A percentile compares a stretch with the other conserved stretches of the same genome.
Evolutionary conservation across 2,329 filamentous ascomycete species (phyloP).

Genomic region (Neonectria faginata): DNA sequence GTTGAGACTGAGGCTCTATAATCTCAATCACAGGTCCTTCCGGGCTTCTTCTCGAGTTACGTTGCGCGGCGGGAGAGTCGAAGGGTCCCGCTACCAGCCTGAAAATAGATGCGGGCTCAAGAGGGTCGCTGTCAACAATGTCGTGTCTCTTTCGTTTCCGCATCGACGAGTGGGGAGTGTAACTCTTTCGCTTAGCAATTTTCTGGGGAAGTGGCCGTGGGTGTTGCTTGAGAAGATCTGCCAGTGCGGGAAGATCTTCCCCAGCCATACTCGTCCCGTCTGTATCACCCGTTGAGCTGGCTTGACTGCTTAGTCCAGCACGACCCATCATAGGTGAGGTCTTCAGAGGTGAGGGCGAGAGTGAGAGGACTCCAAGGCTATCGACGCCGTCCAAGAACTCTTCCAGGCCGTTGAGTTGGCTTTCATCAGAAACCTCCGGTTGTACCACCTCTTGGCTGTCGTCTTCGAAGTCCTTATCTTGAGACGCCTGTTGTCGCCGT

Average conservation of each 20-base stretch:
- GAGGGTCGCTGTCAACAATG: constrained; percentile 49
- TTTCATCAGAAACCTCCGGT: constrained; percentile 51
- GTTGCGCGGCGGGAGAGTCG: constrained; percentile 41
- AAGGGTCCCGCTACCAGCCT: constrained; percentile 24
- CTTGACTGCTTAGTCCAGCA: constrained; percentile 49
- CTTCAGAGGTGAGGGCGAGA: constrained; percentile 49
- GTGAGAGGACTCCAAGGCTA: constrained; percentile 42
- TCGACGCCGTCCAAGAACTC: constrained; percentile 36
- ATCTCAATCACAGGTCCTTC: constrained; percentile 9
- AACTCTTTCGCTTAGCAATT: constrained; percentile 40
- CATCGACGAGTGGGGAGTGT: constrained; percentile 42
- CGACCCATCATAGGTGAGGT: constrained; percentile 44
- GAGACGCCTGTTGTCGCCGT: constrained; percentile 57
- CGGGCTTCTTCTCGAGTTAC: constrained; percentile 34
- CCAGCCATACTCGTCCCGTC: constrained; percentile 53
- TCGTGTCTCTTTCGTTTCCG: constrained; percentile 49
- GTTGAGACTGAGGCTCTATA: constrained; percentile 4
- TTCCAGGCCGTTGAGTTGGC: constrained; percentile 44
- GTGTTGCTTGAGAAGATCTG: constrained; percentile 48
- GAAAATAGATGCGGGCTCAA: constrained; percentile 42
- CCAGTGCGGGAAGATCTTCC: constrained; percentile 53
- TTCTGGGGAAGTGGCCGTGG: constrained; percentile 29
- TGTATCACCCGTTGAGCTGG: constrained; percentile 51
- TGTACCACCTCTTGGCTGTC: constrained; percentile 59
- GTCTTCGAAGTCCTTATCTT: constrained; percentile 65